Base-by-base conservation (phyloP, 305 asterid species). In the Fraxinus sp. region DNA sequence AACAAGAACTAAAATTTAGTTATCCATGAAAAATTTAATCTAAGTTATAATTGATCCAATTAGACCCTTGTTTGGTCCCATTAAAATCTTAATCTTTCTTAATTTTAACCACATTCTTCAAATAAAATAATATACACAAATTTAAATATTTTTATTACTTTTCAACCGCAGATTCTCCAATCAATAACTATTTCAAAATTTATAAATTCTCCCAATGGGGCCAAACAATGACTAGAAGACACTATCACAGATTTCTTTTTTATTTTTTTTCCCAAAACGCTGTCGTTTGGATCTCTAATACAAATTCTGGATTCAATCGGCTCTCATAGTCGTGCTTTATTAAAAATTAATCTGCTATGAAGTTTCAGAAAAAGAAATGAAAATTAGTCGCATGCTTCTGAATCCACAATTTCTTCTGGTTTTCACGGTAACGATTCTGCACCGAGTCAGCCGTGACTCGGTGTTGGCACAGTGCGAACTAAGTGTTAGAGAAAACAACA, bases 391-490 rank as follows among this genome's bases (percentile, higher is more conserved):
- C 81, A 73, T 74, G 59, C 84, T 75, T 82, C 85, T 70, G 80
- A 80, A 66, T 84, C 86, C 79, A 68, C 84, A 32, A 28, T 57
- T 71, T 76, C 43, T 85, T 85, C 84, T 86, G 64, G 82, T 89
- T 64, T 78, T 89, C 81, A 7, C 77, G 37, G 82, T 73, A n/a
- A 62, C 90, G 86, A 85, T 91, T 88, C 83, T 88, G 43, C 88
- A 78, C 86, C 84, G 90, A 55, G 84, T 85, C 88, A 77, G 91
- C 81, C 68, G 73, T 81, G 86, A 84, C 81, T 87, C 87, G 84
- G 93, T 84, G 18, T 20, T 89, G 39, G 90, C 92, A 26, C 81
- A 84, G 7, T 96, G 99, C 37, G 97, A 96, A 87, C 90, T 92
- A 84, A 93, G 89, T 85, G 89, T 91, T 84, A 84, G 82, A 79